phyloP scores from a whole-genome alignment of 441 rosid genomes.

The Arabidopsis lyrata region DNA sequence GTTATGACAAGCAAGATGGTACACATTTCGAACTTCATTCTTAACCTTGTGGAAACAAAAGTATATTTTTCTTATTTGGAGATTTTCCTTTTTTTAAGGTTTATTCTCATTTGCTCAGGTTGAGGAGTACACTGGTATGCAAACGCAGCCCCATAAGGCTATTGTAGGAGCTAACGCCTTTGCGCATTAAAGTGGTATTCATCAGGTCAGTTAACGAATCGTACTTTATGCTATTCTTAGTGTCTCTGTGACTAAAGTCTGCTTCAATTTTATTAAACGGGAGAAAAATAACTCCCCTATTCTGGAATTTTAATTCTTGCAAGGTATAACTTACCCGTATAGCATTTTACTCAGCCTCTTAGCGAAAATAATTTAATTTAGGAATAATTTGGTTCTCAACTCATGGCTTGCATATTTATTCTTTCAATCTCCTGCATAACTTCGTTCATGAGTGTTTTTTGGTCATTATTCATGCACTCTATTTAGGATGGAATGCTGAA shows the following conservation, averaged over 20 bases:
- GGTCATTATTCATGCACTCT: background rate
- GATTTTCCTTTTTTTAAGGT: background rate
- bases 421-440: background rate
- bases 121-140: constrained; percentile 29
- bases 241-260: background rate
- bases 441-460: background rate
- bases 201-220: constrained; percentile 5
- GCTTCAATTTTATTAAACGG: background rate
- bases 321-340: background rate
- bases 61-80: background rate
- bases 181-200: constrained; percentile 31
- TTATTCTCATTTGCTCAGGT: constrained; percentile 1
- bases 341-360: background rate
- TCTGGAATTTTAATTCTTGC: background rate
- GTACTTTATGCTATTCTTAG: background rate
- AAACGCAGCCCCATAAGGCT: constrained; percentile 23
- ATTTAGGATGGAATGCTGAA: constrained; percentile 94
- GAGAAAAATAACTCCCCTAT: background rate
- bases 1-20: constrained; percentile 98
- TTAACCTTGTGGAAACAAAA: background rate
- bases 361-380: background rate
- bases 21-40: constrained; percentile 24
- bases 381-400: background rate
- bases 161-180: constrained; percentile 29
- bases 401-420: background rate